phyloP scores from a whole-genome alignment of 2,329 filamentous ascomycete species.

The Huntiella savannae region DNA sequence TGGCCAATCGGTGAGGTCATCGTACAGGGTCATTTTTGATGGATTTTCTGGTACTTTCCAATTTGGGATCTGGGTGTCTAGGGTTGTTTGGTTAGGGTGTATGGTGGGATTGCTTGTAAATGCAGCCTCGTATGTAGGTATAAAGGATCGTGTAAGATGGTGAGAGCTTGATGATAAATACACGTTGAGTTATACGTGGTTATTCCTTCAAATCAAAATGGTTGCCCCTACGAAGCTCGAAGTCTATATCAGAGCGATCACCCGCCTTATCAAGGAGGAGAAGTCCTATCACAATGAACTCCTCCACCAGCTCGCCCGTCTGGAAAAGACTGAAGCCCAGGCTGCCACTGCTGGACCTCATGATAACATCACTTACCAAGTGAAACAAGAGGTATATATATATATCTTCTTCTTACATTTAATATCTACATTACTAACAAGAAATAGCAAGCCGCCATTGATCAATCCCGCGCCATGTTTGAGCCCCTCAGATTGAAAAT shows the following conservation, averaged over 20 bases:
- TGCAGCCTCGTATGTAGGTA: no score
- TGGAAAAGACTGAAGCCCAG: conserved; percentile 36
- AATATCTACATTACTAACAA: conserved; percentile 5
- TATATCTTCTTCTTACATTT: conserved; percentile 14
- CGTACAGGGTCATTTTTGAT: no score
- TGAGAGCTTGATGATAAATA: neutral
- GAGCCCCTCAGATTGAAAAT: conserved; percentile 54
- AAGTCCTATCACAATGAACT: conserved; percentile 77
- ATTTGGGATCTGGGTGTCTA: neutral
- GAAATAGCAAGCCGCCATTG: conserved; percentile 40
- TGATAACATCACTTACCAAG: conserved; percentile 55
- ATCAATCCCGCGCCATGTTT: conserved; percentile 75
- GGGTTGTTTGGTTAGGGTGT: neutral
- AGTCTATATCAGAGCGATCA: conserved; percentile 63
- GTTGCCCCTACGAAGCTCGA: conserved; percentile 54
- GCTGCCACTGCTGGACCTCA: conserved; percentile 36
- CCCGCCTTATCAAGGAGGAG: conserved; percentile 81
- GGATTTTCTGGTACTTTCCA: neutral
- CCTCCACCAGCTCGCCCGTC: conserved; percentile 49
- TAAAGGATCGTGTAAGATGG: neutral
- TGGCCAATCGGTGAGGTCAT: no score
- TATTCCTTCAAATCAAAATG: conserved; percentile 31
- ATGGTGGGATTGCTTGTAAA: no score
- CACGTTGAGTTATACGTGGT: no score
- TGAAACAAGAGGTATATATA: conserved; percentile 87